phyloP scores from a whole-genome alignment of 2,329 filamentous ascomycete species.

The Xylaria sp. region DNA sequence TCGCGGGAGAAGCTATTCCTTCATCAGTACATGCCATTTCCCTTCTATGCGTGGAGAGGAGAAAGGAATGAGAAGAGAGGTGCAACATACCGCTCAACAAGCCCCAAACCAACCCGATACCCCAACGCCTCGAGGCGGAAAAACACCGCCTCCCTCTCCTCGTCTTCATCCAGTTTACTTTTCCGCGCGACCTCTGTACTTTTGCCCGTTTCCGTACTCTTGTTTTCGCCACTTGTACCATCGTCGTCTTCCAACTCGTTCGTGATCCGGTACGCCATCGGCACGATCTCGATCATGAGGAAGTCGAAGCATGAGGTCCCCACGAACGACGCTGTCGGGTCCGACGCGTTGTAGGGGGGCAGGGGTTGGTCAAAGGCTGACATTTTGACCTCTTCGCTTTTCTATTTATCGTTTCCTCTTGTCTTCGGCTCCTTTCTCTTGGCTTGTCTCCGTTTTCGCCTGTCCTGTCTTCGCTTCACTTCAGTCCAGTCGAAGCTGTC shows the following conservation, averaged over 20 bases:
- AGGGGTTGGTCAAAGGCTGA: conserved; percentile 66
- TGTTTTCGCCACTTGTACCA: conserved; percentile 9
- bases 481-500: too few species aligned
- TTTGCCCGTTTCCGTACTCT: conserved; percentile 1
- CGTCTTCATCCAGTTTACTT: conserved; percentile 63
- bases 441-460: not conserved
- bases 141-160: conserved; percentile 78
- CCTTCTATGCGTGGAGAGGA: too few species aligned
- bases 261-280: conserved; percentile 82
- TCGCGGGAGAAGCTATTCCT: conserved; percentile 67
- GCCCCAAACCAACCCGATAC: conserved; percentile 85
- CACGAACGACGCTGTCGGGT: conserved; percentile 71
- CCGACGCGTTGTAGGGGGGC: conserved; percentile 64
- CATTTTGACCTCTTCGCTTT: conserved; percentile 8
- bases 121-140: conserved; percentile 78
- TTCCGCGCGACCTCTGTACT: conserved; percentile 17
- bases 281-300: conserved; percentile 92
- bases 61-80: not conserved
- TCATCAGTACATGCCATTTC: too few species aligned
- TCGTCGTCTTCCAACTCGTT: conserved; percentile 56
- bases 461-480: not conserved
- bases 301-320: conserved; percentile 86
- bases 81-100: conserved; percentile 62
- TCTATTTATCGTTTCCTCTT: not conserved
- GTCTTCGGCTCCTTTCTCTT: not conserved